Evolutionary conservation across 352 stramenopile genomes (phyloP), one percentile per base, ranked within the genome.

Genomic region (Globisporangium polare): DNA sequence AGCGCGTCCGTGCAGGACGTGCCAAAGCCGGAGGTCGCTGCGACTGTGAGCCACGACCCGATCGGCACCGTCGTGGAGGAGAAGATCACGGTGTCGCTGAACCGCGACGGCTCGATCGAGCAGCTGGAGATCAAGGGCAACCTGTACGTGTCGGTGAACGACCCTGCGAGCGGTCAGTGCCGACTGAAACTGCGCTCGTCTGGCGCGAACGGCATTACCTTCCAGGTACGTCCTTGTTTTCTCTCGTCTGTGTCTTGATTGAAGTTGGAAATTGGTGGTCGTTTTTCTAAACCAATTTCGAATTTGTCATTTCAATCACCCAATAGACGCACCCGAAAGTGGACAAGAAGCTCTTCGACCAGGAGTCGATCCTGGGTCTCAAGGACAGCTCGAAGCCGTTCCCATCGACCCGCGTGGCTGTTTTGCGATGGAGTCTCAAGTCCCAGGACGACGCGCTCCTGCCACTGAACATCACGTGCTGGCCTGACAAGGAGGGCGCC

Each of bases 121-220:
- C 86, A 95, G 66, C 66, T 95, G 17, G 86, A 95, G 66, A 77
- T 95, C 46, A 95, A 95, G 74, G 86, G 86, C 51, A 92, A 78
- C 49, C 71, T 95, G 71, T 95, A 80, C 53, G 84, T 95, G 63
- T 88, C 83, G 17, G 79, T 92, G 31, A 94, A 95, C 51, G 83
- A 95, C 56, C 77, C 79, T 8, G 78, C 72, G 39, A 87, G 78
- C 45, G 80, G 75, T 4, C 80, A 71, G 50, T 92, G 84, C 69
- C 78, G 84, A 29, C 68, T 95, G 13, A 90, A 92, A 60, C 71
- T 95, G 57, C 83, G 72, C 41, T 86, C 75, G 35, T 85, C 80
- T 51, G 73, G 63, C 12, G 78, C 69, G 4, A 89, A 92, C 37
- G 86, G 84, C 46, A 80, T 95, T 43, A 81, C 78, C 10, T 92